Conservation (phyloP, 23 red algal genomes). For the Gracilaria domingensis region DNA sequence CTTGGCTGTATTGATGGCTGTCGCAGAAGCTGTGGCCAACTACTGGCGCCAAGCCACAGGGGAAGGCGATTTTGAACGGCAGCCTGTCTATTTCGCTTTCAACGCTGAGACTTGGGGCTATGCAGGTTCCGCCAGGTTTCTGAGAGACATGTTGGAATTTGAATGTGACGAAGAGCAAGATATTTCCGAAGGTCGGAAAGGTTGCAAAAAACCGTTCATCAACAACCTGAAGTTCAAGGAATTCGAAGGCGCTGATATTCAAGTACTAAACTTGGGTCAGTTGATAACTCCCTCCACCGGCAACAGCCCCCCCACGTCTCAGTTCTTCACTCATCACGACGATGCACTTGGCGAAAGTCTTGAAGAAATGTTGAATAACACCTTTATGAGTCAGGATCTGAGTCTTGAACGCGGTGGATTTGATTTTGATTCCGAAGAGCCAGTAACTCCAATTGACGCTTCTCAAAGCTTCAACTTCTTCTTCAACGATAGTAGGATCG, state of each 20-base stretch:
- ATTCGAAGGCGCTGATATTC: slow-evolving; percentile 18
- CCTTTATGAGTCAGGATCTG: background rate
- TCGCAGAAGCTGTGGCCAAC: slow-evolving; percentile 49
- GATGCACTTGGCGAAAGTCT: background rate
- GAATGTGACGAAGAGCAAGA: slow-evolving; percentile 48
- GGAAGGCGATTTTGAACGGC: background rate
- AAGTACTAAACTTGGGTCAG: slow-evolving; percentile 56
- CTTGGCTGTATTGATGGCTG: slow-evolving; percentile 69
- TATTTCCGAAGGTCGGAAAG: background rate
- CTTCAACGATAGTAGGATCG: background rate
- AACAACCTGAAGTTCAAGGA: slow-evolving; percentile 68
- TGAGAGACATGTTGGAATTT: slow-evolving; percentile 75
- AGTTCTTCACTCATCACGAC: slow-evolving; percentile 24
- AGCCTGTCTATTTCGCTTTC: slow-evolving; percentile 70
- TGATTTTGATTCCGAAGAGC: background rate
- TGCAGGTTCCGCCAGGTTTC: slow-evolving; percentile 69
- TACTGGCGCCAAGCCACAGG: slow-evolving; percentile 20
- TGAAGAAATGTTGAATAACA: background rate
- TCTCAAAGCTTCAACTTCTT: slow-evolving; percentile 57
- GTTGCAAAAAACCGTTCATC: slow-evolving; percentile 61
- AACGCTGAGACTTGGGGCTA: slow-evolving; percentile 75
- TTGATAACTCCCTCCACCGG: slow-evolving; percentile 37
- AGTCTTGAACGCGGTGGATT: background rate
- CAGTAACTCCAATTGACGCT: slow-evolving; percentile 44
- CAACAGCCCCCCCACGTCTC: background rate